Conservation (phyloP, 2,329 filamentous ascomycete species). For the Aureobasidium leucospermi region DNA sequence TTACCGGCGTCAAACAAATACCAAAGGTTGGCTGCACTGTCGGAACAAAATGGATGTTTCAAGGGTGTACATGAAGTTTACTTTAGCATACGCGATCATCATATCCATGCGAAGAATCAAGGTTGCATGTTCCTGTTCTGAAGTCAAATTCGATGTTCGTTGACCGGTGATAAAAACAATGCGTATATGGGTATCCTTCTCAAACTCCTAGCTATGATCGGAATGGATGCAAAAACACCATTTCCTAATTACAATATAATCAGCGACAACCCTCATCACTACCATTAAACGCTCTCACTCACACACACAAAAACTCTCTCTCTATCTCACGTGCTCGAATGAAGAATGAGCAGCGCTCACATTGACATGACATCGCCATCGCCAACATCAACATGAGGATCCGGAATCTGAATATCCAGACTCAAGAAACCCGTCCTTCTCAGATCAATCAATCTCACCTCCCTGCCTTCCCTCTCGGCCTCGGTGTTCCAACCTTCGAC, state of each 20-base stretch:
- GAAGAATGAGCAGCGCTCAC: conserved; percentile 12
- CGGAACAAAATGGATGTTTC: neutral
- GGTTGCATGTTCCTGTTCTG: neutral
- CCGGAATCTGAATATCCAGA: conserved; percentile 73
- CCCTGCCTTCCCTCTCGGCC: conserved; percentile 47
- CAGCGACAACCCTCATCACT: neutral
- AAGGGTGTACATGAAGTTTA: neutral
- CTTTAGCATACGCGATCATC: neutral
- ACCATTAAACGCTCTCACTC: neutral
- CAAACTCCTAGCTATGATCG: conserved; percentile 4
- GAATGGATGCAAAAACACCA: neutral
- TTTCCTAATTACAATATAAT: neutral
- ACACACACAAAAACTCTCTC: no score
- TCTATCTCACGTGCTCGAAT: no score
- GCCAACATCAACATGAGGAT: conserved; percentile 57
- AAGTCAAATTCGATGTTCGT: neutral
- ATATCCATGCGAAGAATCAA: neutral
- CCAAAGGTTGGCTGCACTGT: neutral
- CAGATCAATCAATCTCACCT: conserved; percentile 69
- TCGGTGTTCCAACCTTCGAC: conserved; percentile 80
- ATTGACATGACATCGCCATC: conserved; percentile 7
- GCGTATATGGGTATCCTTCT: conserved; percentile 1
- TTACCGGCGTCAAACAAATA: neutral
- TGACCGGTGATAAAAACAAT: neutral
- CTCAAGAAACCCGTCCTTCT: conserved; percentile 83